Percentiles rank a stretch among this genome's conserved stretches.
These are phyloP conservation scores for Bipolaris oryzae DNA, from an alignment of 2,329 filamentous ascomycete genomes.

Conservation along the genomic window DNA sequence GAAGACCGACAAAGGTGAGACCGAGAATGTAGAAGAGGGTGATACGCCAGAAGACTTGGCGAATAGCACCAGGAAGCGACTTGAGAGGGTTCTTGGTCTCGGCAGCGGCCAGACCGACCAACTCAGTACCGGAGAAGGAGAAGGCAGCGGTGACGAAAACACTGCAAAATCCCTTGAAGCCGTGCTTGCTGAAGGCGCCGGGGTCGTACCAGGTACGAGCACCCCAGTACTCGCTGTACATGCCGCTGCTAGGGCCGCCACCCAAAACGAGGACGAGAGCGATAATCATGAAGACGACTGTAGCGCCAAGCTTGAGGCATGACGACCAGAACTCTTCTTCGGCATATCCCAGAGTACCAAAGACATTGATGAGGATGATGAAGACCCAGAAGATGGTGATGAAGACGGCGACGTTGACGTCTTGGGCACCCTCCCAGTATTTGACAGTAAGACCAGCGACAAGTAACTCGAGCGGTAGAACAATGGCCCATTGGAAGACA, in stretches of 20 bases:
- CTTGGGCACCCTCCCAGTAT: conserved; percentile 40
- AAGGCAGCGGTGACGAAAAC: conserved; percentile 70
- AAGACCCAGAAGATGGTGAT: conserved; percentile 49
- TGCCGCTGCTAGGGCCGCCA: conserved; percentile 58
- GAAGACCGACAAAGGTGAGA: conserved; percentile 52
- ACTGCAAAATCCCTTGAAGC: conserved; percentile 68
- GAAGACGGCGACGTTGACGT: conserved; percentile 40
- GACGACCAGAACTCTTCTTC: conserved; percentile 51
- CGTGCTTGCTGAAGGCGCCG: conserved; percentile 57
- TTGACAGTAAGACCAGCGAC: conserved; percentile 47
- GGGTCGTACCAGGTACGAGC: conserved; percentile 65
- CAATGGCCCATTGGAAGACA: conserved; percentile 46
- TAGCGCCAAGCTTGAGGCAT: conserved; percentile 44
- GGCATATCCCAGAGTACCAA: conserved; percentile 50
- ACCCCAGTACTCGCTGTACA: conserved; percentile 61
- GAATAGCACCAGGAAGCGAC: conserved; percentile 52
- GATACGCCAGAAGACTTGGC: conserved; percentile 57
- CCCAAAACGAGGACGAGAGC: conserved; percentile 62
- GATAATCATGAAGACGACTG: conserved; percentile 52
- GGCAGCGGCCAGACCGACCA: conserved; percentile 65
- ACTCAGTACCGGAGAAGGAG: conserved; percentile 66
- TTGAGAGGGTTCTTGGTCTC: conserved; percentile 63
- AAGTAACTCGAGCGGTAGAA: conserved; percentile 49
- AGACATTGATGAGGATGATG: conserved; percentile 47
- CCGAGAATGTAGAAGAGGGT: conserved; percentile 54